Evolutionary conservation across 441 rosid species (phyloP).

Genomic region (Populus trichocarpa): DNA sequence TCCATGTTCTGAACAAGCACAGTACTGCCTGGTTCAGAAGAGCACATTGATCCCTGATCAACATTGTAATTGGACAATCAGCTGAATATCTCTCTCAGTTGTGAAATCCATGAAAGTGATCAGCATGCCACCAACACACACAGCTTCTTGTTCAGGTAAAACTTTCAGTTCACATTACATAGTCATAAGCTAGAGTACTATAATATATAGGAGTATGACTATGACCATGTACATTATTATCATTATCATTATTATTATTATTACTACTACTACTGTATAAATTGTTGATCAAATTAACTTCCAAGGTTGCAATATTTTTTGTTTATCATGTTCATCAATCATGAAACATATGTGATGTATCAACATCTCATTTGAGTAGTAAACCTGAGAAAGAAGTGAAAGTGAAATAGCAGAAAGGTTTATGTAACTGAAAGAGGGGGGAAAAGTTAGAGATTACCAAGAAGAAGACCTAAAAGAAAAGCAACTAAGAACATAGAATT

Average conservation of each 20-base stretch:
- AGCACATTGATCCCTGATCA: constrained; percentile 27
- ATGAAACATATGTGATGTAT: neutral
- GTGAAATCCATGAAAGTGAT: constrained; percentile 43
- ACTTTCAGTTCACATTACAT: constrained; percentile 16
- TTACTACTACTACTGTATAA: neutral
- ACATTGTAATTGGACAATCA: constrained; percentile 38
- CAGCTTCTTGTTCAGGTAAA: neutral
- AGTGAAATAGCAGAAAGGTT: constrained; percentile 20
- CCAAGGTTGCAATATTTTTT: too few species aligned
- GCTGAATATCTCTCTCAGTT: constrained; percentile 37
- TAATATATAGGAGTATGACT: neutral
- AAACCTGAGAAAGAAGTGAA: constrained; percentile 1
- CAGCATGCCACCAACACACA: neutral
- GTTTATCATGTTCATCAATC: neutral
- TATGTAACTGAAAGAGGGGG: constrained; percentile 16
- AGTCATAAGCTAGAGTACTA: neutral
- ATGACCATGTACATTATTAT: neutral
- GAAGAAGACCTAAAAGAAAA: constrained; percentile 1
- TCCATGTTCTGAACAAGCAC: constrained; percentile 33
- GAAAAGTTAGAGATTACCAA: constrained; percentile 14
- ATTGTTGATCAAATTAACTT: neutral
- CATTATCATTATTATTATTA: neutral
- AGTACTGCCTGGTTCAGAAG: constrained; percentile 32
- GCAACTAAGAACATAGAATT: constrained; percentile 30
- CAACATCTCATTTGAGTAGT: neutral